Base-by-base conservation (phyloP, 2,329 filamentous ascomycete genomes). In the Cercospora citrullina region DNA sequence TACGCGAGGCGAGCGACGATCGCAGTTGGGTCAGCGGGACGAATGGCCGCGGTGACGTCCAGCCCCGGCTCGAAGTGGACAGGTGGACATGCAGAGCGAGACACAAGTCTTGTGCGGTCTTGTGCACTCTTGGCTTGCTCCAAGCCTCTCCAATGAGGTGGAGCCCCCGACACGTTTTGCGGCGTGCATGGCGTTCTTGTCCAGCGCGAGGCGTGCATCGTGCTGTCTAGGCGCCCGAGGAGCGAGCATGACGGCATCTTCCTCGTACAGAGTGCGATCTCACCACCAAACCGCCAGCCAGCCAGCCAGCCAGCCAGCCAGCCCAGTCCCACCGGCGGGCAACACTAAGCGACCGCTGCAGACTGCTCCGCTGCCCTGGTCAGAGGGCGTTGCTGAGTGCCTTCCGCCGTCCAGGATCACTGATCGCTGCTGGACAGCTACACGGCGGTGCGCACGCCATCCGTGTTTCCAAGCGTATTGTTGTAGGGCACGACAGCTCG, bases 31-130 rank as follows among this genome's bases (percentile, higher is more conserved):
- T 62, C 60, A 67, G 67, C 69, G 69, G 68, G 63, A 60, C 63
- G 36, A 39, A n/a, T 39, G 36, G 36, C 1, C 36, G 36, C 65
- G 67, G 45, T 36, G 30, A 55, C 45, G 62, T 58, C 62, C 51
- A 28, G 58, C 60, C 60, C 64, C 65, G 65, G 64, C 64, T 59
- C 53, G 42, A 64, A 63, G 68, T 68, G 68, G 66, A 39, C 36
- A 39, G 36, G 36, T 39, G 36, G 36, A 39, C 36, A 39, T 39
- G 63, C 66, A 36, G 55, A 55, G 61, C 31, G 30, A 48, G 36
- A 65, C 55, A 60, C 42, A 68, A 66, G 67, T 71, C 69, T 71
- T 71, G 69, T 71, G 65, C 65, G 33, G 26, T 69, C 65, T 71
- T 69, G 67, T 68, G 67, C 61, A 66, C 53, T 65, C 69, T 71